phyloP scores from a whole-genome alignment of 768 basidiomycete genomes.

The Lactifluus rugatus region DNA sequence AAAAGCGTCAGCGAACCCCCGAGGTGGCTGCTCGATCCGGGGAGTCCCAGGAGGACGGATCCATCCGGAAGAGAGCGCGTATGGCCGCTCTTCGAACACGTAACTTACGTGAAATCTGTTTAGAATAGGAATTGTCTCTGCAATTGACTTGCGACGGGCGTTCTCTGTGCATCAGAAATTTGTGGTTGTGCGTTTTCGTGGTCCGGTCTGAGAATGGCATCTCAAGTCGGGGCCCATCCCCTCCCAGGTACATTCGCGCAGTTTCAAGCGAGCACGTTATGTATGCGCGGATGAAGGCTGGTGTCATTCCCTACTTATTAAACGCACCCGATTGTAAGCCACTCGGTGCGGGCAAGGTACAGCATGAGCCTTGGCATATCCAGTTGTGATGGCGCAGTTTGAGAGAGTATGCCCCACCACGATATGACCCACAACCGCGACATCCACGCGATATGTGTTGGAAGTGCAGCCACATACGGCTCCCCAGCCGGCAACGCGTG shows the following conservation, averaged over 20 bases:
- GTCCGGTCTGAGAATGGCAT: not conserved
- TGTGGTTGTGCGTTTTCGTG: not conserved
- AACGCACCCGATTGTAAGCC: too few species aligned
- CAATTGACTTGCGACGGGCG: constrained; percentile 3
- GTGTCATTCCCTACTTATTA: not conserved
- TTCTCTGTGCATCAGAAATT: not conserved
- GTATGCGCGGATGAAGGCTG: not conserved
- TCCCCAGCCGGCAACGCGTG: too few species aligned
- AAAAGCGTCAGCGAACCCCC: constrained; percentile 25
- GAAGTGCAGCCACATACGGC: too few species aligned
- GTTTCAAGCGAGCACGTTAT: not conserved
- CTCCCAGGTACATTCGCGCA: not conserved
- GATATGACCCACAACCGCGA: not conserved
- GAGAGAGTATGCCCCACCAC: not conserved
- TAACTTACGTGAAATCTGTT: not conserved
- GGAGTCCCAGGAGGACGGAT: not conserved
- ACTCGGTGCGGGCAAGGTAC: too few species aligned
- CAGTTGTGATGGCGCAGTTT: not conserved
- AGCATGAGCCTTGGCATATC: too few species aligned
- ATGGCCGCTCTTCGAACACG: not conserved
- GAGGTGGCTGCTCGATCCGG: constrained; percentile 24
- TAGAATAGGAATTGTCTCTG: constrained; percentile 1
- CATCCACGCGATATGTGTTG: too few species aligned
- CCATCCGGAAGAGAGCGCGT: constrained; percentile 6
- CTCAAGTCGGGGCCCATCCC: not conserved